These are phyloP conservation scores for Phytopythium cucurbitacearum DNA, from an alignment of 352 stramenopile species.

Conservation along the genomic window DNA sequence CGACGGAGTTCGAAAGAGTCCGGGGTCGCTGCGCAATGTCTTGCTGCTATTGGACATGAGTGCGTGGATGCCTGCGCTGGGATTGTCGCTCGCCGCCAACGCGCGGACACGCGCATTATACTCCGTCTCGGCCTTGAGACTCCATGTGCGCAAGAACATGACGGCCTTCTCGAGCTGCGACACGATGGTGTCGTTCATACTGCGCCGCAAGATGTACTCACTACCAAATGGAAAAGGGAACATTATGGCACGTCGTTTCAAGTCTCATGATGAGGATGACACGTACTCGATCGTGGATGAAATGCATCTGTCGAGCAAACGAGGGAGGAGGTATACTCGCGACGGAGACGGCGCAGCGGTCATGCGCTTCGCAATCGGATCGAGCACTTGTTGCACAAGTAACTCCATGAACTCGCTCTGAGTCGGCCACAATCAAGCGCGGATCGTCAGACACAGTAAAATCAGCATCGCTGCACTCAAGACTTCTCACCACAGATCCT, in stretches of 20 bases:
- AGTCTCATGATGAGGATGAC: background rate
- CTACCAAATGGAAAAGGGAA: constrained; percentile 5
- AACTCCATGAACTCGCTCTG: constrained; percentile 53
- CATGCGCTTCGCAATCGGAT: constrained; percentile 38
- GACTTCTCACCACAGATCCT: constrained; percentile 19
- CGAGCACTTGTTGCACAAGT: constrained; percentile 41
- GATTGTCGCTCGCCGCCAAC: constrained; percentile 11
- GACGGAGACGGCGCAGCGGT: constrained; percentile 35
- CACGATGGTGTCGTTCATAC: constrained; percentile 35
- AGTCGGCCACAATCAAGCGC: background rate
- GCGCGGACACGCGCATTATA: constrained; percentile 34
- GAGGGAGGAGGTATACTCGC: constrained; percentile 37
- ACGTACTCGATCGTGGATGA: constrained; percentile 49
- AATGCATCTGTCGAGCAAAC: constrained; percentile 55
- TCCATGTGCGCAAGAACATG: constrained; percentile 42
- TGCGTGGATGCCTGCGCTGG: too few relatives aligned
- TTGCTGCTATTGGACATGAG: too few relatives aligned
- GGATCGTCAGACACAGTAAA: background rate
- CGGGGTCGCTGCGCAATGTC: background rate
- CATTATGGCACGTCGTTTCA: background rate
- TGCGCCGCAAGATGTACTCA: constrained; percentile 28
- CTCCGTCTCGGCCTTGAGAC: constrained; percentile 38
- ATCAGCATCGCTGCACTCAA: background rate
- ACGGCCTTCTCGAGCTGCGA: constrained; percentile 46
- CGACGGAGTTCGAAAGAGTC: background rate